Base-by-base conservation (phyloP, 441 rosid species). In the Erysimum cheiri region DNA sequence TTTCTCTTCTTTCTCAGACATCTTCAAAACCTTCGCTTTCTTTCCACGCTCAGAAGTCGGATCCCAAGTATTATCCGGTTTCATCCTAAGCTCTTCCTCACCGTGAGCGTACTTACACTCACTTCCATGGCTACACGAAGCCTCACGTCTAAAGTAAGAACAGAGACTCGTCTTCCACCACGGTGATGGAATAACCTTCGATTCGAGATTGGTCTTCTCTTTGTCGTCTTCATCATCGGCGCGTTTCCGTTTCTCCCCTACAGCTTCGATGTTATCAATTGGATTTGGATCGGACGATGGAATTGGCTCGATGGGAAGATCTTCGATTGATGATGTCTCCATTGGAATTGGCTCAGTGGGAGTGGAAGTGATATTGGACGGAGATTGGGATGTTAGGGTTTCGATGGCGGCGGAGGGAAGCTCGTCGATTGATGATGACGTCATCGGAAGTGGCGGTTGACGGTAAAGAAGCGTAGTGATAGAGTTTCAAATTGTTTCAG, bases 31-130 rank as follows among this genome's bases (percentile, higher is more conserved):
- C 63, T 50, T 55, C 0, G 78, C 83, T 83, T 87, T 88, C 87
- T 88, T 89, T 0, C 88, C 96, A 39, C 89, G 84, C 81, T 84
- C 92, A 1, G 97, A 94, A 0, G 97, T 94, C 33, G 97, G 98
- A 69, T 94, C 98, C 98, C 98, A 91, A 13, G 98, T 75, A 59
- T 77, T 80, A 50, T 94, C 91, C 6, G 94, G 96, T 22, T 97
- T 84, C 44, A 49, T 80, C 14, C 96, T 84, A n/a, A 94, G 91
- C 88, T 94, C 97, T 52, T 75, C 87, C 80, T 91, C 97, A 10
- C 96, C 88, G 65, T 94, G 98, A 2, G 97, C 98, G 66, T 80
- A 94, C 82, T 77, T 86, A 80, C 99, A 94, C 5, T 78, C 52
- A 75, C 47, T 67, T 4, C 97, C 97, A 65, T 94, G 97, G 79